These are phyloP conservation scores for Colletotrichum noveboracense DNA, from an alignment of 2,329 filamentous ascomycete genomes.

Conservation along the genomic window DNA sequence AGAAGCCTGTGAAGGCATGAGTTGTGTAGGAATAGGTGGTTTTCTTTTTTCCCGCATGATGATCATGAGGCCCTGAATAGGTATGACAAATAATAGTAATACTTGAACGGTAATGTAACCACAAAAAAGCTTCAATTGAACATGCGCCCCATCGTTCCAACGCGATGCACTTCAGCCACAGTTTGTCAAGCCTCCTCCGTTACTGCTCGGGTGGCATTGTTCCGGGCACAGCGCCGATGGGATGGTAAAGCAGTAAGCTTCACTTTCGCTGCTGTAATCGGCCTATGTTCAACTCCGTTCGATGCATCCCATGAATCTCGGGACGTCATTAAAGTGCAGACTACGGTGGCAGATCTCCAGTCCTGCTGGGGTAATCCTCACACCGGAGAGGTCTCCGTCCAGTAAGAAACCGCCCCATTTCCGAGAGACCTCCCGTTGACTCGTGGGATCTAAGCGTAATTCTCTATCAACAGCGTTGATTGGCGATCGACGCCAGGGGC, in stretches of 20 bases:
- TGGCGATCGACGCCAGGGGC: not conserved
- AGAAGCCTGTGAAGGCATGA: not conserved
- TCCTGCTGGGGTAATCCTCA: not conserved
- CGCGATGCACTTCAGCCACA: not conserved
- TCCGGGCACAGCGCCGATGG: not conserved
- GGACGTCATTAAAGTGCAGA: not conserved
- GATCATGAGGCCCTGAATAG: not conserved
- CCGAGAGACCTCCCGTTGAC: not conserved
- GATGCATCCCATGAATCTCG: not conserved
- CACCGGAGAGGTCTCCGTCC: not conserved
- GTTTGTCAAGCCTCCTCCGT: not conserved
- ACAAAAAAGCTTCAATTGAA: not conserved
- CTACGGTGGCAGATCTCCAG: not conserved
- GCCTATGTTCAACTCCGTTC: not conserved
- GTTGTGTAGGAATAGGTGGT: not conserved
- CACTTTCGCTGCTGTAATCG: too few species aligned
- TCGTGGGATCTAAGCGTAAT: not conserved
- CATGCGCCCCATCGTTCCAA: not conserved
- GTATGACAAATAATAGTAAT: slow-evolving; percentile 7
- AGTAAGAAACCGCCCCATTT: not conserved
- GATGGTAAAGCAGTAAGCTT: not conserved
- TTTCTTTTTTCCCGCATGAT: not conserved
- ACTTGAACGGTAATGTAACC: not conserved
- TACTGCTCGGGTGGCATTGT: not conserved
- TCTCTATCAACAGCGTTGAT: not conserved